Evolutionary conservation across 1,284 basidiomycete species (phyloP), one percentile per base, ranked within the genome.

Genomic region (Afroboletus lepidellus): DNA sequence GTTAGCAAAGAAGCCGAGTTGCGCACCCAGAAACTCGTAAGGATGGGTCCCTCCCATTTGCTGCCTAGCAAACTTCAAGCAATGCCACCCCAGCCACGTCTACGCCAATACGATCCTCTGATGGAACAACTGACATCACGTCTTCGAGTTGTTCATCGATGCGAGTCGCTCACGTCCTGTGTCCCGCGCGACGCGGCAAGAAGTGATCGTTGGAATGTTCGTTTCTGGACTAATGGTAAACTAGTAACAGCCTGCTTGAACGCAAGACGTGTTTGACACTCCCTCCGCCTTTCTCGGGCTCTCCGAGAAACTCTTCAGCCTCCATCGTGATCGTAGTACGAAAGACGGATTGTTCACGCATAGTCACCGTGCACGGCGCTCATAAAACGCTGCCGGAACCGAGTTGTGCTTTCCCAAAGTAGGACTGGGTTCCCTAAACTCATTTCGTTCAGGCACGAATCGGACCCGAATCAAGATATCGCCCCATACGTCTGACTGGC

Each of bases 121-220:
- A 18, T 11, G 29, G 23, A 25, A 25, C 21, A n/a, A 43, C 39
- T 2, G 15, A 57, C 3, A 46, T 55, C 32, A 36, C 50, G 2
- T 55, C 50, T 38, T 53, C 3, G 54, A 55, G 30, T 57, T 56
- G 34, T 51, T 23, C 54, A 57, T 21, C n/a, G n/a, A n/a, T n/a
- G n/a, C 43, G 50, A 8, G 29, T 56, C 7, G 41, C 56, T 11
- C 51, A 47, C 5, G 43, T 36, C 29, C 9, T 54, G 23, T 50
- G 50, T 43, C 50, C 54, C 6, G 29, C 25, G 8, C 39, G 54
- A 20, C 39, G 20, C 7, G 43, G 54, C 4, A 5, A 33, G 6
- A 55, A 57, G n/a, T 53, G 12, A 25, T 42, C 4, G 37, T 13
- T 5, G 54, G 54, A 15, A 29, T 57, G 50, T n/a, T 44, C 18